Base-by-base conservation (phyloP, 805 yeast genomes). In the Hanseniaspora guilliermondii region DNA sequence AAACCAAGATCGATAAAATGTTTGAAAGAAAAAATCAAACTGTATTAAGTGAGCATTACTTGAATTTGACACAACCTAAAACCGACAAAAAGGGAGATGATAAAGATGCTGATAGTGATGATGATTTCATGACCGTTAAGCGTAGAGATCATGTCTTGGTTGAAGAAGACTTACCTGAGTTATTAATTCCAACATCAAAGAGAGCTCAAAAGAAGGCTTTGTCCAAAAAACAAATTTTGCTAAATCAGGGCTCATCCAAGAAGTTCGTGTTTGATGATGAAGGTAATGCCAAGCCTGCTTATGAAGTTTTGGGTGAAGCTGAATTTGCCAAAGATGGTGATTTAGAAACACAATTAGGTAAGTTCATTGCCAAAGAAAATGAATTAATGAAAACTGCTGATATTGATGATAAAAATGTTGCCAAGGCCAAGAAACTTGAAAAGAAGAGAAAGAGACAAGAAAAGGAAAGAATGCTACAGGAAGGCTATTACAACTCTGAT, bases 1-100 rank as follows among this genome's bases (percentile, higher is more conserved):
- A 88, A 63, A 93, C 97, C 16, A 91, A 85, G 67, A 87, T 87
- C 64, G 98, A 93, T 67, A 79, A 89, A 58, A 89, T 93, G 95
- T 93, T 93, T 69, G 95, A 87, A 66, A 79, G 99, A 66, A 77
- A 85, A 66, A 93, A 93, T 67, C 97, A 93, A 71, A 84, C 85
- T 53, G 94, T 93, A 19, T 73, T 93, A 52, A 83, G 95, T 48
- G 93, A 89, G 61, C 95, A 91, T 65, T 93, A 88, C 65, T 68
- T 81, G 68, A 85, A 80, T 57, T 74, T 93, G 68, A 82, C 87
- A 2, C 78, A 77, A 14, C 73, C 68, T 39, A 65, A 58, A 56
- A 65, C 59, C 1, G 65, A 64, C 40, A 76, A 66, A 3, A 74
- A 70, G 1, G 80, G 74, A 8, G 79, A 70, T 6, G 76, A 68